Evolutionary conservation across 2,329 filamentous ascomycete genomes (phyloP), one percentile per base, ranked within the genome.

Genomic region (Stachybotrys chlorohalonatus): DNA sequence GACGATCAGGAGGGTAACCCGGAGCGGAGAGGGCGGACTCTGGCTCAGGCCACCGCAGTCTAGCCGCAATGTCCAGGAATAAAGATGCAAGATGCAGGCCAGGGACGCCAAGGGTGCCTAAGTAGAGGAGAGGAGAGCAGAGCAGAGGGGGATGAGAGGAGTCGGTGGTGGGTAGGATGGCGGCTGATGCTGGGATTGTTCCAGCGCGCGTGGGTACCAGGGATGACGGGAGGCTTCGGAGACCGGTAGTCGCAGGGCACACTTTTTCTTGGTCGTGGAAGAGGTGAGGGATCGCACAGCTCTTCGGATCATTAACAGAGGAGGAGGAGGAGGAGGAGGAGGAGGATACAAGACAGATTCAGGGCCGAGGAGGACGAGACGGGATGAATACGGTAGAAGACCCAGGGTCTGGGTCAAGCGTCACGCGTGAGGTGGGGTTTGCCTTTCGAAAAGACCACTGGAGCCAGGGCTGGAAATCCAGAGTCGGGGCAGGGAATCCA

Each of bases 171-270:
- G 36, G 36, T 42, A 42, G 36, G 36, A 42, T 13, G 36, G 36
- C 36, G 36, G 36, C 36, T 42, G 36, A 42, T 2, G 36, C 36
- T 42, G 36, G 36, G 36, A 42, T 42, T 42, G 36, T 42, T 42
- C 9, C 36, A 2, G 36, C 36, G 6, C 36, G 36, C 63, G 62
- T 62, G 39, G 51, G 55, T 56, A 57, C 56, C 56, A 55, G 51
- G 39, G 59, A 56, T 54, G 48, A 54, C 50, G 57, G 46, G 48
- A 57, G 58, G 36, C 36, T 13, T 42, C 36, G 36, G 36, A 9
- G 36, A 13, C 36, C 36, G 36, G 13, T 13, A 42, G 36, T 5
- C 8, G 36, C 36, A 42, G 36, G 36, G 36, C 36, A 42, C 36
- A 42, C 36, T 42, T 42, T 42, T 42, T 9, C 36, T 42, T 42